Conservation (phyloP, 2,329 filamentous ascomycete genomes). For the Aspergillus caelatus region DNA sequence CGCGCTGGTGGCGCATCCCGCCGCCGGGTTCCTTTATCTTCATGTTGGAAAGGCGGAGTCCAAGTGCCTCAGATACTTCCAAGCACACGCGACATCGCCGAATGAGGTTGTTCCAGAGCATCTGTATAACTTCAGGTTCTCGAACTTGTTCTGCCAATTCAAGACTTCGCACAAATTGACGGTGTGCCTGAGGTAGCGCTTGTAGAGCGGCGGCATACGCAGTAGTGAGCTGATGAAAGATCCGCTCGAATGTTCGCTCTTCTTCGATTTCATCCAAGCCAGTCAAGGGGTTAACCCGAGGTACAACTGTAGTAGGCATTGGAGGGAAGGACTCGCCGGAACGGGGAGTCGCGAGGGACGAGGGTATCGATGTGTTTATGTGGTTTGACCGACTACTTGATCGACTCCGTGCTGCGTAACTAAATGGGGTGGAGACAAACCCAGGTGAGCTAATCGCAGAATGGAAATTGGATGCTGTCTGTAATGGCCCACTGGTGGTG, state of each 20-base stretch:
- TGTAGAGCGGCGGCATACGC: conserved; percentile 74
- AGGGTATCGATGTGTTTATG: conserved; percentile 51
- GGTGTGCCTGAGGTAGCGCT: conserved; percentile 69
- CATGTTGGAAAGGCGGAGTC: conserved; percentile 73
- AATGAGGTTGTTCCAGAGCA: conserved; percentile 71
- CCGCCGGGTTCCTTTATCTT: conserved; percentile 82
- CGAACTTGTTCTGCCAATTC: conserved; percentile 65
- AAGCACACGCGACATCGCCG: conserved; percentile 71
- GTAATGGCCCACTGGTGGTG: conserved; percentile 32
- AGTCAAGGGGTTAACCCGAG: conserved; percentile 56
- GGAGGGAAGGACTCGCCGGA: conserved; percentile 78
- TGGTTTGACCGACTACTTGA: conserved; percentile 58
- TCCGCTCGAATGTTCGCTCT: conserved; percentile 77
- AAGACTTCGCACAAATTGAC: conserved; percentile 66
- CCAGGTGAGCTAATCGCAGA: conserved; percentile 33
- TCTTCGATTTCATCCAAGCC: conserved; percentile 73
- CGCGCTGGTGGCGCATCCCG: conserved; percentile 60
- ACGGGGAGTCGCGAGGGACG: conserved; percentile 67
- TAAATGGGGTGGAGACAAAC: conserved; percentile 35
- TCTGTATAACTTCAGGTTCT: conserved; percentile 61
- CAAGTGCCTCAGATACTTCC: conserved; percentile 72
- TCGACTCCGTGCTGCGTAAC: conserved; percentile 42
- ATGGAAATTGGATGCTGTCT: conserved; percentile 33
- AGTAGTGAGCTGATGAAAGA: conserved; percentile 74
- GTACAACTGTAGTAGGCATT: conserved; percentile 48